Evolutionary conservation across 495 filamentous ascomycete species (phyloP).

Genomic region (Neurospora sp.): DNA sequence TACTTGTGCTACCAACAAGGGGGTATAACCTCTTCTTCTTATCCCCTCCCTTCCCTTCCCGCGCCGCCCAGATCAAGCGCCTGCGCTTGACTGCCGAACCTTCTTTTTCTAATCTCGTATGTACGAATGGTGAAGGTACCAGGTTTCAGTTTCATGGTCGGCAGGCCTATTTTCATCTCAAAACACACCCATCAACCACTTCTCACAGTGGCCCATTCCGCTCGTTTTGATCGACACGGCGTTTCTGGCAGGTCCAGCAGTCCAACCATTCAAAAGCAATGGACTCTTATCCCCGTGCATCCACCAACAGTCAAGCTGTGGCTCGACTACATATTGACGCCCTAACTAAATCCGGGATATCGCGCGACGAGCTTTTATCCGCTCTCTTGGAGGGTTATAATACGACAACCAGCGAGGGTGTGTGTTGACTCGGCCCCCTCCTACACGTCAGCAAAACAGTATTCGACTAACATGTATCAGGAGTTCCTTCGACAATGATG

Average conservation of each 20-base stretch:
- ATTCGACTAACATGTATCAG: not conserved
- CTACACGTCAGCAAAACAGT: not conserved
- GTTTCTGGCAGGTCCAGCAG: not conserved
- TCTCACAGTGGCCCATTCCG: not conserved
- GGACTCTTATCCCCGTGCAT: slow-evolving; percentile 1
- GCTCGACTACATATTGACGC: slow-evolving; percentile 25
- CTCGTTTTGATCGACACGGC: not conserved
- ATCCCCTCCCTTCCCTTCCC: not conserved
- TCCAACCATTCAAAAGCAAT: not conserved
- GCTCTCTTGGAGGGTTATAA: slow-evolving; percentile 21
- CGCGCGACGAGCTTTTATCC: slow-evolving; percentile 22
- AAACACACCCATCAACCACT: not conserved
- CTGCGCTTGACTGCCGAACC: slow-evolving; percentile 1
- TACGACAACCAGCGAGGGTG: slow-evolving; percentile 7
- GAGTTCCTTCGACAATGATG: not conserved
- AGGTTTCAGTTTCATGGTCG: not conserved
- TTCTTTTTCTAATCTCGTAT: slow-evolving; percentile 1
- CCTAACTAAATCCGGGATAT: slow-evolving; percentile 20
- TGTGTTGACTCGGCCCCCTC: not conserved
- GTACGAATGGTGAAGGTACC: not conserved
- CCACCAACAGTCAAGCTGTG: slow-evolving; percentile 20
- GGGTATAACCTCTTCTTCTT: not conserved
- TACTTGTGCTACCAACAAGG: not conserved
- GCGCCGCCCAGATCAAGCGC: not conserved
- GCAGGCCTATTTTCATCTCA: not conserved